Evolutionary conservation across 352 stramenopile genomes (phyloP).

Genomic region (Blastocystis sp.): DNA sequence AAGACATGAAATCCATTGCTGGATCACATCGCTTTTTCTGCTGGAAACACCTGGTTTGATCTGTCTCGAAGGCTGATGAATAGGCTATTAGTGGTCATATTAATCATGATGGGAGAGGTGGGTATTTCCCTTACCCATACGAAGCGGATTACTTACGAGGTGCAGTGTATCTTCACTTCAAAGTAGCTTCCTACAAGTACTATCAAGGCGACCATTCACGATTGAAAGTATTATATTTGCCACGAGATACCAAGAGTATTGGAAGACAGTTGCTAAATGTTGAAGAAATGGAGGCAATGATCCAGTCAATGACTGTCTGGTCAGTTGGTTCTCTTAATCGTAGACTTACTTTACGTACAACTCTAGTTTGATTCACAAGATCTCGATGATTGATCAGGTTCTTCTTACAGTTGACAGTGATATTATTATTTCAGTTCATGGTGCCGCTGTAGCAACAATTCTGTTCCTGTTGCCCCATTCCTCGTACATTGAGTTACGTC

Average conservation of each 20-base stretch:
- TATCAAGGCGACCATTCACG: neutral
- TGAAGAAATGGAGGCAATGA: neutral
- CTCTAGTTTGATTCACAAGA: conserved; percentile 39
- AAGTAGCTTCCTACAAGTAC: neutral
- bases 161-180: neutral
- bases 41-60: neutral
- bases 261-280: conserved; percentile 42
- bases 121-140: conserved; percentile 30
- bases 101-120: conserved; percentile 11
- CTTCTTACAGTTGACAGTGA: conserved; percentile 5
- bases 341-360: conserved; percentile 50
- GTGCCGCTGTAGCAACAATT: conserved; percentile 48
- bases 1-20: neutral
- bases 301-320: neutral
- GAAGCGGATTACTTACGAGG: conserved; percentile 9
- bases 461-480: conserved; percentile 46
- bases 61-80: neutral
- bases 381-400: conserved; percentile 42
- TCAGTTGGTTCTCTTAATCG: neutral
- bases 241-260: conserved; percentile 11
- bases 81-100: conserved; percentile 28
- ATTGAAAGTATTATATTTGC: conserved; percentile 16
- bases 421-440: conserved; percentile 58
- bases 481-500: conserved; percentile 48
- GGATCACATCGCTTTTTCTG: neutral